Evolutionary conservation across 306 rosid species (phyloP).

Genomic region (Prunus campanulata): DNA sequence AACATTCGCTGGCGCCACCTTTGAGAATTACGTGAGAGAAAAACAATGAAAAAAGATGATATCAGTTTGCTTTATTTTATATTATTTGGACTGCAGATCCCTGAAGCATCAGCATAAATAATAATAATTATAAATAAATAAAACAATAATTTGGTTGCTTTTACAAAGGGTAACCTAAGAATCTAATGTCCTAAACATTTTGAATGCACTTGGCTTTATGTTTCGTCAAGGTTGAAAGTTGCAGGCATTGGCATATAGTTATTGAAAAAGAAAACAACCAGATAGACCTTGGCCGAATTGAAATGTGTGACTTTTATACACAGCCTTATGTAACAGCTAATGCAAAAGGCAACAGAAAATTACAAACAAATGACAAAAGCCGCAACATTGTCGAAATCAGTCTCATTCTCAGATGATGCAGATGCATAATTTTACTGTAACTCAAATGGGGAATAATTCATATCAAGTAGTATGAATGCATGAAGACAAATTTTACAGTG

Average conservation of each 20-base stretch:
- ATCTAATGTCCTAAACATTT: not conserved
- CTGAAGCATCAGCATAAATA: not conserved
- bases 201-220: not conserved
- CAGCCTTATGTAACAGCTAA: not conserved
- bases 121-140: no score
- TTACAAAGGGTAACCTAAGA: not conserved
- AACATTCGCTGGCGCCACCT: conserved; percentile 5
- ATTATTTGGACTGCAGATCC: not conserved
- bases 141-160: not conserved
- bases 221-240: not conserved
- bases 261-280: not conserved
- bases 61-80: not conserved
- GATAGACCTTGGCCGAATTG: not conserved
- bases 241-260: not conserved
- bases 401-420: not conserved
- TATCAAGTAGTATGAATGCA: conserved; percentile 21
- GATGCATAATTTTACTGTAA: not conserved
- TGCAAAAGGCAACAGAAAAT: not conserved
- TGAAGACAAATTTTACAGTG: conserved; percentile 31
- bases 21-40: conserved; percentile 3
- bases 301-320: not conserved
- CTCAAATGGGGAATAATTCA: conserved; percentile 25
- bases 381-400: not conserved
- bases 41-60: not conserved
- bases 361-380: not conserved